Conservation (phyloP, 176 grass and related monocot genomes). For the Raddia distichophylla region DNA sequence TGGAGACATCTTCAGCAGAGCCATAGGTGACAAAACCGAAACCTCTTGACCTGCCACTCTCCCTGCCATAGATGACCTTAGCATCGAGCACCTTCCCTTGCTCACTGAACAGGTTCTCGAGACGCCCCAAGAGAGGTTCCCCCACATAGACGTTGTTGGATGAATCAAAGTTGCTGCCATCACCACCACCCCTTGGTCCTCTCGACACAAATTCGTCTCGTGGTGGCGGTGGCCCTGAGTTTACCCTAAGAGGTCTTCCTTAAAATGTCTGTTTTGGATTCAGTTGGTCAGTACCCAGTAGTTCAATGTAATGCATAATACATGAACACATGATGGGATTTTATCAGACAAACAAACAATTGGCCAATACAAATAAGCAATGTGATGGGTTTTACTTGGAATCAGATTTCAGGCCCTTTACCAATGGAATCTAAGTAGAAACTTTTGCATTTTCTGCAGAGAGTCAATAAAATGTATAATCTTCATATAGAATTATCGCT, state of each 20-base stretch:
- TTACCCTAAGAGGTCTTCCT: conserved; percentile 77
- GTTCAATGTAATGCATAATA: not conserved
- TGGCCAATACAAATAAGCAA: not conserved
- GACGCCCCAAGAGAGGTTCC: conserved; percentile 91
- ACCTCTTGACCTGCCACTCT: conserved; percentile 89
- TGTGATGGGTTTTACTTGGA: not conserved
- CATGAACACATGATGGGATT: not conserved
- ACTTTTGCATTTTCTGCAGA: not conserved
- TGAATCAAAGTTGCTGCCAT: conserved; percentile 40
- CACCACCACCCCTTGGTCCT: conserved; percentile 51
- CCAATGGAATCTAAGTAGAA: not conserved
- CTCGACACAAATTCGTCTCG: conserved; percentile 58
- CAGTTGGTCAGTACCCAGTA: conserved; percentile 9
- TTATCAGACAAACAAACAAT: not conserved
- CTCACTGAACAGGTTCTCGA: conserved; percentile 80
- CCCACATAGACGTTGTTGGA: conserved; percentile 75
- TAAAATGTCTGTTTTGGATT: conserved; percentile 63
- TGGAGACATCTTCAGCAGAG: conserved; percentile 61
- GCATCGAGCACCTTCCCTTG: conserved; percentile 85
- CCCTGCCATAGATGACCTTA: conserved; percentile 80
- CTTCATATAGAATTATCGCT: not conserved
- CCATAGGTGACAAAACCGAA: conserved; percentile 93
- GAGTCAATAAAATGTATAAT: not conserved
- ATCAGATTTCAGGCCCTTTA: conserved; percentile 15
- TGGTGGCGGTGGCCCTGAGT: conserved; percentile 73